A percentile compares a stretch with the other conserved stretches of the same genome.
These are phyloP conservation scores for Cryptococcus sp. DNA, from an alignment of 1,284 basidiomycete genomes.

Conservation along the genomic window DNA sequence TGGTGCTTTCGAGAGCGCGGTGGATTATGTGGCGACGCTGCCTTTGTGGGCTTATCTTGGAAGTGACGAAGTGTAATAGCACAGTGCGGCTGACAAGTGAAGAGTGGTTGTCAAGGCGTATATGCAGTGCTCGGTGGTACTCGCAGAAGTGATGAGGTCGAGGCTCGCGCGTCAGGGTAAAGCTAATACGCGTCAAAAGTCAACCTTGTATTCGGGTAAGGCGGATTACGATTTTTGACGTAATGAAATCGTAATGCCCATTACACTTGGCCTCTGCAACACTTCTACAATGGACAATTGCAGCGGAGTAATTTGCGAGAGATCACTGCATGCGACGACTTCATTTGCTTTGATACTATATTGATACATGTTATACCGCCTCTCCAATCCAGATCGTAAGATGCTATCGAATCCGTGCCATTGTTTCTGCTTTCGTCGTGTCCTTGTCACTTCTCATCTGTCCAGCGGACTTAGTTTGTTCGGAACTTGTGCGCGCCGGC, in stretches of 20 bases:
- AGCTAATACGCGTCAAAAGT: background rate
- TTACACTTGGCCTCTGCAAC: no score
- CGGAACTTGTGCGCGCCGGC: conserved; percentile 19
- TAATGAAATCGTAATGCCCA: no score
- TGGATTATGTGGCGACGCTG: no score
- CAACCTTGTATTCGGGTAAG: background rate
- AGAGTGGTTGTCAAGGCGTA: conserved; percentile 1
- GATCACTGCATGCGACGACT: no score
- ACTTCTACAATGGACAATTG: no score
- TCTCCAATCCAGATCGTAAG: no score
- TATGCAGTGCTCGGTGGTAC: background rate
- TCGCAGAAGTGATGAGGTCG: background rate
- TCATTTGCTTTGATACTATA: background rate
- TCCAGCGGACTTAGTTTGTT: conserved; percentile 15
- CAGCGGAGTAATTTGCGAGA: no score
- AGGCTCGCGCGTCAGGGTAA: conserved; percentile 1
- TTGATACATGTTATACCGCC: background rate
- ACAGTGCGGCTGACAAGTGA: background rate
- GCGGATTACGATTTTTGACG: no score
- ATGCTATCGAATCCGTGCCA: no score
- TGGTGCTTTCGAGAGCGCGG: no score
- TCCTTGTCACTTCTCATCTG: conserved; percentile 1
- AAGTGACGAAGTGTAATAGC: background rate
- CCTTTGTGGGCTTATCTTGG: no score
- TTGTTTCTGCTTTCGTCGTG: no score